Base-by-base conservation (phyloP, 2,329 filamentous ascomycete species). In the Fonsecaea erecta region DNA sequence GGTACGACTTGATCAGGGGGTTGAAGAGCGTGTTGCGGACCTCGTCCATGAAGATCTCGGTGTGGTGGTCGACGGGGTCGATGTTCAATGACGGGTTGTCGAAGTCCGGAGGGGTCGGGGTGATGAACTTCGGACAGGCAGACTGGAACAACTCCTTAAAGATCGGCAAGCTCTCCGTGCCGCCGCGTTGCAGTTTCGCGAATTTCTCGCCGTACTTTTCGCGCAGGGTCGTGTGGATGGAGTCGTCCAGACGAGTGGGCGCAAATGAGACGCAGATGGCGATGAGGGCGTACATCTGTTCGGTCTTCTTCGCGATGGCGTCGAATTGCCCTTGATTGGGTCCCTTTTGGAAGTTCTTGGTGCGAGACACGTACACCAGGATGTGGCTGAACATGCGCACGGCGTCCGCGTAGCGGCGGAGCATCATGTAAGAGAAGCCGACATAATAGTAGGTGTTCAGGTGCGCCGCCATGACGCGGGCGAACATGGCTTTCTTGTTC, bases 331-430 rank as follows among this genome's bases (percentile, higher is more conserved):
- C 57, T 51, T 60, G 57, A 91, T 30, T 91, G 74, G 79, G 80
- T 79, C 93, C 96, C 89, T 98, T 99, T 83, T 99, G 95, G 88
- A 98, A 98, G 86, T 98, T 98, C 91, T 99, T 99, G 77, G 95
- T 99, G 75, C 95, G 87, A 73, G 93, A 97, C 72, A 99, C 93
- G 82, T 98, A 99, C 82, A 99, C 90, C 74, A 99, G 88, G 80
- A 99, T 99, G 86, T 99, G 95, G 85, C 92, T 96, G 88, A 99
- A 99, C 90, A 97, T 97, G 86, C 94, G 93, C 83, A 99, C 97
- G 79, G 95, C 95, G 81, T 99, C 95, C 81, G 93, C 92, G 79
- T 99, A 99, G 78, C 95, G 92, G 83, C 95, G 93, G 92, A 98
- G 96, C 95, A 99, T 99, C 94, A 99, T 98, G 90, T 99, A 99